Evolutionary conservation across 768 basidiomycete genomes (phyloP).

Genomic region (Leucocoprinus birnbaumii): DNA sequence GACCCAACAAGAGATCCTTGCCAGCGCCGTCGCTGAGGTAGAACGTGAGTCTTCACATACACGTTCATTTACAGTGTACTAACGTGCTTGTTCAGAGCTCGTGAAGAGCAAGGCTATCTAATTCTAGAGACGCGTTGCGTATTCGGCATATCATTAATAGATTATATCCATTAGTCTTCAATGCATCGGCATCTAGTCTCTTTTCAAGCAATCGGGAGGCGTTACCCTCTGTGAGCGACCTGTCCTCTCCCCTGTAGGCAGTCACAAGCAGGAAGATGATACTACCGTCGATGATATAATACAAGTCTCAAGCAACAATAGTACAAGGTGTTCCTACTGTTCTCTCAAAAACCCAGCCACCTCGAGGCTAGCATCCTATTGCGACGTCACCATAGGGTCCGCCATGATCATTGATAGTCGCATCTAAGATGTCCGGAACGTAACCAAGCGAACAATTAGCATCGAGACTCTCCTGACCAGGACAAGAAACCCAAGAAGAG

Average conservation of each 20-base stretch:
- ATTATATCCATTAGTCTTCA: conserved; percentile 12
- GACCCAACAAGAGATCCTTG: conserved; percentile 81
- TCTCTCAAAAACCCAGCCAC: too few species aligned
- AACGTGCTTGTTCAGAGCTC: conserved; percentile 52
- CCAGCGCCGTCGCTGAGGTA: conserved; percentile 80
- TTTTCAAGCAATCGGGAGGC: too few species aligned
- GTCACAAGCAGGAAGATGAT: too few species aligned
- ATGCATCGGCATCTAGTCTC: neutral
- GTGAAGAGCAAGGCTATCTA: conserved; percentile 93
- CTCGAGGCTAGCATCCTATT: neutral
- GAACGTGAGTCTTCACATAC: conserved; percentile 68
- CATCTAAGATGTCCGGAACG: conserved; percentile 21
- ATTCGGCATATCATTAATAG: conserved; percentile 12
- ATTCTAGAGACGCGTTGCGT: conserved; percentile 19
- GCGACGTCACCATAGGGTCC: conserved; percentile 14
- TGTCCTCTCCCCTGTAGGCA: too few species aligned
- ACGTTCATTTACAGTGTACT: neutral
- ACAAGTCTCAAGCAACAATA: too few species aligned
- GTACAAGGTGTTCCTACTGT: neutral
- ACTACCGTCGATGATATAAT: too few species aligned
- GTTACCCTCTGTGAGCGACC: too few species aligned
- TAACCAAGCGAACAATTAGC: conserved; percentile 19
- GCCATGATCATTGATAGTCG: conserved; percentile 20
- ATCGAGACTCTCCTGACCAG: conserved; percentile 23
- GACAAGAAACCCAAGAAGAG: conserved; percentile 25